Evolutionary conservation across 2,329 filamentous ascomycete species (phyloP).

Genomic region (Thielaviopsis ethacetica): DNA sequence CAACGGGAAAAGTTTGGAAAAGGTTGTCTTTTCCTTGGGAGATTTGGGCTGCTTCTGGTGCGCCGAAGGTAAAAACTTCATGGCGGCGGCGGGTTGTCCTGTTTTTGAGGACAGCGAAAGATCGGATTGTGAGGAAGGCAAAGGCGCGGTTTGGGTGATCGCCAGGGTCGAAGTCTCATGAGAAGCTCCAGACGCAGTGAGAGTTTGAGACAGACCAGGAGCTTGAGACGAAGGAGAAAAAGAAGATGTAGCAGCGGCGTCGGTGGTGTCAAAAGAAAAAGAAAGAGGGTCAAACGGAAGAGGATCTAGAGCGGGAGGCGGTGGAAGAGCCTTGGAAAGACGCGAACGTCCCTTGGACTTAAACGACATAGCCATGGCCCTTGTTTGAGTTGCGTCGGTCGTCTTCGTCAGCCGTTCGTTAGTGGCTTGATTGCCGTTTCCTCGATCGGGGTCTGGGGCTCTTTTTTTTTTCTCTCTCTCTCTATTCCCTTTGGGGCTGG

Average conservation of each 20-base stretch:
- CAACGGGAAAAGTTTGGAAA: constrained; percentile 16
- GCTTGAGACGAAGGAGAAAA: not conserved
- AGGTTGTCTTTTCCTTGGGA: constrained; percentile 12
- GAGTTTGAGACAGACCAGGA: constrained; percentile 5
- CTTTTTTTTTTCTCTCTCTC: no score
- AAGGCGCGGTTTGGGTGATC: no score
- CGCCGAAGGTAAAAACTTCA: constrained; percentile 10
- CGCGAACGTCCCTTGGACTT: constrained; percentile 28
- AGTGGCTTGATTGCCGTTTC: no score
- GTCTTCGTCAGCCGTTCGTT: no score
- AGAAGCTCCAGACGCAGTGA: constrained; percentile 4
- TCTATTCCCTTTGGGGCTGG: no score
- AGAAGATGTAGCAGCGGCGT: not conserved
- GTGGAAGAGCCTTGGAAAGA: constrained; percentile 42
- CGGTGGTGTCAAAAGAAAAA: not conserved
- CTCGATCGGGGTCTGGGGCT: no score
- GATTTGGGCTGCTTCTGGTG: constrained; percentile 12
- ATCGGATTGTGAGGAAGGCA: not conserved
- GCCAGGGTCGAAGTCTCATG: not conserved
- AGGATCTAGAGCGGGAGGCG: constrained; percentile 21
- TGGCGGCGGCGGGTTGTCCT: constrained; percentile 11
- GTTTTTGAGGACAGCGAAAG: constrained; percentile 2
- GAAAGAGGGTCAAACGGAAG: constrained; percentile 13
- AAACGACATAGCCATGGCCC: no score
- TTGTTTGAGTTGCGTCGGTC: no score